Percentiles rank a stretch among this genome's conserved stretches.
These are phyloP conservation scores for Pseudotulostoma volvatum DNA, from an alignment of 495 filamentous ascomycete species.

Conservation along the genomic window DNA sequence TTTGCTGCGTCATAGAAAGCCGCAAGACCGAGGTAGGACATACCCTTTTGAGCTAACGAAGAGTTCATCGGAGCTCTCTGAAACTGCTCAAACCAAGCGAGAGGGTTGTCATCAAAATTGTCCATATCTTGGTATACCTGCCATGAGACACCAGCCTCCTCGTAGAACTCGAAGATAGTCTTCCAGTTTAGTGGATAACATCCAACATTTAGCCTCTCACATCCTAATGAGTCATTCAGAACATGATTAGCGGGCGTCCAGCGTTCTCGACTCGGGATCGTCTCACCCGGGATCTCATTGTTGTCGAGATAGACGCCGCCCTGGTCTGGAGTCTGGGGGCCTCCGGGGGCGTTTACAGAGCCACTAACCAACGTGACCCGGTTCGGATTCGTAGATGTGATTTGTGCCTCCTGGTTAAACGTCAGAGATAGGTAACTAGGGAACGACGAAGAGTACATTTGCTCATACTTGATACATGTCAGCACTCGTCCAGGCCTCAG, in stretches of 20 bases:
- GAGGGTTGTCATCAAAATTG: conserved; percentile 40
- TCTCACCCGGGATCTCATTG: conserved; percentile 32
- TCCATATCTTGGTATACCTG: conserved; percentile 36
- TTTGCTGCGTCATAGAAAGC: conserved; percentile 33
- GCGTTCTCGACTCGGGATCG: conserved; percentile 16
- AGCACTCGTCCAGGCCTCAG: conserved; percentile 35
- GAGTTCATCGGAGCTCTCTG: conserved; percentile 25
- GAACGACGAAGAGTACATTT: too few species aligned
- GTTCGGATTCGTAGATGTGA: conserved; percentile 38
- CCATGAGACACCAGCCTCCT: conserved; percentile 37
- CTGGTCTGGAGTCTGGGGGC: conserved; percentile 24
- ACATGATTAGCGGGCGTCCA: too few species aligned
- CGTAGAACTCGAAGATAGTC: conserved; percentile 34
- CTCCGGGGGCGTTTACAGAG: conserved; percentile 35
- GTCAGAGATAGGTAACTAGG: neutral
- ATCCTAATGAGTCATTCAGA: conserved; percentile 11
- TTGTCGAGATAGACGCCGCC: conserved; percentile 41
- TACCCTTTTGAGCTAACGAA: conserved; percentile 26
- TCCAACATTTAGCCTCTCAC: conserved; percentile 11
- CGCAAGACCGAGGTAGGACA: conserved; percentile 29
- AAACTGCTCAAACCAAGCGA: conserved; percentile 38
- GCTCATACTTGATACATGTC: conserved; percentile 44
- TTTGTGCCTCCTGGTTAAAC: conserved; percentile 26
- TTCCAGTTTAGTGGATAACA: conserved; percentile 41
- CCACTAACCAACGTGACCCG: conserved; percentile 38